These are phyloP conservation scores for Parasitella parasitica DNA, from an alignment of 371 early-diverging fungal genomes.

Conservation along the genomic window DNA sequence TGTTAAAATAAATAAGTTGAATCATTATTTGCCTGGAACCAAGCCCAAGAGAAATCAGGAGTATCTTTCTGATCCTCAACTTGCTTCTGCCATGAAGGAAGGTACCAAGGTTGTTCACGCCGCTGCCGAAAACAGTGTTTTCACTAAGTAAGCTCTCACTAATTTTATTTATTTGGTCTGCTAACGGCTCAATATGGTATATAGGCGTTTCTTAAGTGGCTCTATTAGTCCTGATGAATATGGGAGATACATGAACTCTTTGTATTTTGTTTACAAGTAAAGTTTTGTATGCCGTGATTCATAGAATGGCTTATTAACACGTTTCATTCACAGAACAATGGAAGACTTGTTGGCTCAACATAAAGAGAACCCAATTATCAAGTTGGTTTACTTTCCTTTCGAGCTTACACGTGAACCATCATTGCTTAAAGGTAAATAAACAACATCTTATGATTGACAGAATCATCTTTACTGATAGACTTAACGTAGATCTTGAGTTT, in stretches of 20 bases:
- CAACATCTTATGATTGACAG: background rate
- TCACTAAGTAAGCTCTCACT: conserved; percentile 43
- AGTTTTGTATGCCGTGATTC: background rate
- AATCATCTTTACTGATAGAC: background rate
- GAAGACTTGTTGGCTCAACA: conserved; percentile 49
- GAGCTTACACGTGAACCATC: conserved; percentile 48
- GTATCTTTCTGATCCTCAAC: conserved; percentile 31
- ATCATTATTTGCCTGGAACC: conserved; percentile 15
- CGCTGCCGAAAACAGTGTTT: conserved; percentile 57
- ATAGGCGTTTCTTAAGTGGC: conserved; percentile 20
- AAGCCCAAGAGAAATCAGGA: conserved; percentile 13
- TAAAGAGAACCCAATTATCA: conserved; percentile 46
- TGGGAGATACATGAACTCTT: conserved; percentile 42
- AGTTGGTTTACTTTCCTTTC: conserved; percentile 52
- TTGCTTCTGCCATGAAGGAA: conserved; percentile 51
- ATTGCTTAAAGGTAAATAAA: conserved; percentile 37
- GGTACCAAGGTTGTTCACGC: conserved; percentile 58
- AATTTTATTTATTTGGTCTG: too few species aligned
- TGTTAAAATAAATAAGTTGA: conserved; percentile 7
- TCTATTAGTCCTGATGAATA: conserved; percentile 39
- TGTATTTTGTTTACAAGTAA: conserved; percentile 49
- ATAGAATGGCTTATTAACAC: background rate
- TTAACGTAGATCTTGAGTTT: conserved; percentile 46
- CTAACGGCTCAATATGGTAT: too few species aligned
- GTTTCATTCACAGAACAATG: conserved; percentile 23